phyloP scores from a whole-genome alignment of 257 asterid species.

The Handroanthus guayacan region DNA sequence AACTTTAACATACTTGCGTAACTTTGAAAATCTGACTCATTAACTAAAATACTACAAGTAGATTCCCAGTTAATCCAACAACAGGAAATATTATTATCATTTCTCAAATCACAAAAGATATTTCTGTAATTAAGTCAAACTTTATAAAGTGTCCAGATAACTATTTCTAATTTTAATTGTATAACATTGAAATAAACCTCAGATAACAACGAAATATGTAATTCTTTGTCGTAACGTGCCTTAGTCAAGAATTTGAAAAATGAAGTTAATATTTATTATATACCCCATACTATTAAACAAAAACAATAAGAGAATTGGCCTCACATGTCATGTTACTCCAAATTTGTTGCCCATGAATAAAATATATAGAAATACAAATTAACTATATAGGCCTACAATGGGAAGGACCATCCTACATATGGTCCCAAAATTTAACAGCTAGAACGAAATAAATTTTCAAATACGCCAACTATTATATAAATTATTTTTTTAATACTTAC shows the following conservation, averaged over 20 bases:
- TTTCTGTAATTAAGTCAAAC: too few relatives aligned
- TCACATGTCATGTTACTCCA: slow-evolving; percentile 38
- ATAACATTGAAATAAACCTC: not conserved
- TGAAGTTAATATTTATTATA: not conserved
- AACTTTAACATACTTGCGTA: too few relatives aligned
- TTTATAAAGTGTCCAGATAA: too few relatives aligned
- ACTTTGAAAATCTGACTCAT: too few relatives aligned
- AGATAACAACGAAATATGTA: not conserved
- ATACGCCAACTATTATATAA: slow-evolving; percentile 29
- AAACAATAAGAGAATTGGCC: slow-evolving; percentile 20
- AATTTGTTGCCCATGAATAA: slow-evolving; percentile 31
- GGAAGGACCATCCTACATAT: slow-evolving; percentile 42
- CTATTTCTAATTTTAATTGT: too few relatives aligned
- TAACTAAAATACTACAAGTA: too few relatives aligned
- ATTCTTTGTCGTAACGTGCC: not conserved
- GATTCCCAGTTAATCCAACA: too few relatives aligned
- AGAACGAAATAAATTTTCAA: slow-evolving; percentile 32
- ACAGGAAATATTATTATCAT: too few relatives aligned
- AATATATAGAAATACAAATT: slow-evolving; percentile 25
- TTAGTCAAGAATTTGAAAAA: not conserved
- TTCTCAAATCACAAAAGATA: too few relatives aligned
- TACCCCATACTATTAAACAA: not conserved
- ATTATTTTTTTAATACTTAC: slow-evolving; percentile 23
- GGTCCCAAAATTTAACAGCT: slow-evolving; percentile 49
- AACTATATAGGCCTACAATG: slow-evolving; percentile 11